Evolutionary conservation across 2,329 filamentous ascomycete genomes (phyloP), one percentile per base, ranked within the genome.

Genomic region (Lecanicillium sp.): DNA sequence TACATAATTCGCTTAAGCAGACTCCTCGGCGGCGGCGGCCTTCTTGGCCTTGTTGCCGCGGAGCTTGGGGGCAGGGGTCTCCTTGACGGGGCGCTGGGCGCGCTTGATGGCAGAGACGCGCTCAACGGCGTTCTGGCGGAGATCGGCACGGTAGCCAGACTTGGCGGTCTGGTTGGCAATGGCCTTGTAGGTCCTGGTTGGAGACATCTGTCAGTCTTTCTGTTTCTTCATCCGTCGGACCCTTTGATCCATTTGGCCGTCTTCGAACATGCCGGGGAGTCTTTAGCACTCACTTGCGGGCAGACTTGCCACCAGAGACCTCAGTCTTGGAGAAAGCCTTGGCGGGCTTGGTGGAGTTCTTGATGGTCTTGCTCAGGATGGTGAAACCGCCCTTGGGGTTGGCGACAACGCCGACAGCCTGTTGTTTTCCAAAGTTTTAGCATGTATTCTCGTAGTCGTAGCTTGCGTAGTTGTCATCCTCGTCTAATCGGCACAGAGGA

Each of bases 71-170:
- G 81, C 79, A 55, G 78, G 78, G 48, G 71, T 67, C 46, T 82
- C 74, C 81, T 94, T 94, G 69, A 82, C 79, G 53, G 81, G 70
- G 62, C 74, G 76, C 78, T 94, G 84, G 55, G 84, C 80, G 59
- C 74, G 73, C 66, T 82, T 84, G 72, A 95, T 77, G 58, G 88
- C 87, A 58, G 82, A 88, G 61, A 84, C 87, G 60, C 92, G 87
- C 67, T 87, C 73, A 58, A 97, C 81, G 56, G 90, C 89, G 57
- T 74, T 73, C 58, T 77, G 69, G 54, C 83, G 83, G 66, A 89
- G 75, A 63, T 90, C 85, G 57, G 75, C 58, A 56, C 85, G 86
- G 83, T 97, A 98, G 61, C 81, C 78, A 62, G 77, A 76, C 79
- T 87, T 88, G 65, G 87, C 84, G 56, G 81, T 79, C 64, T 74